These are phyloP conservation scores for Vitellaria paradoxa DNA, from an alignment of 179 eudicot genomes.

Conservation along the genomic window DNA sequence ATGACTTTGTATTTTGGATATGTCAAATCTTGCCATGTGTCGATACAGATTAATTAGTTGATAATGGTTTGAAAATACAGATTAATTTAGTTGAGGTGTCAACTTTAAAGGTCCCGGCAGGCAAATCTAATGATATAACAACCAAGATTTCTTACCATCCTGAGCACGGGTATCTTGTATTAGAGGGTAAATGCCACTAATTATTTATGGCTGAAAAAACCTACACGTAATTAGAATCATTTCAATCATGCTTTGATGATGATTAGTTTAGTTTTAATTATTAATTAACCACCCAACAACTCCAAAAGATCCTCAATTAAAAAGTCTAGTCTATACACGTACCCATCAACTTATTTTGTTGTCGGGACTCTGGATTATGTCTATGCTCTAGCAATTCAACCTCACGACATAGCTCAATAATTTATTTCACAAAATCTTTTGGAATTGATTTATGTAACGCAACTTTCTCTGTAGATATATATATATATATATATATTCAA, in stretches of 20 bases:
- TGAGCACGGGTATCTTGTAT: background rate
- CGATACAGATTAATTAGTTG: no score
- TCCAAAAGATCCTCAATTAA: background rate
- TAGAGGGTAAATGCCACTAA: background rate
- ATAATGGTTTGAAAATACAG: background rate
- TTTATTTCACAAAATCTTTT: background rate
- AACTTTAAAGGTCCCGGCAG: background rate
- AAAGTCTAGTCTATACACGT: background rate
- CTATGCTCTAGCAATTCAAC: no score
- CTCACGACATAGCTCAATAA: background rate
- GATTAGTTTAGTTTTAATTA: background rate
- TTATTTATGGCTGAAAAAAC: background rate
- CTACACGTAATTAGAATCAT: background rate
- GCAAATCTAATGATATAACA: slow-evolving; percentile 11
- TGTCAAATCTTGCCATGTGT: no score
- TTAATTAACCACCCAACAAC: background rate
- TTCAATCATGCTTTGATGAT: background rate
- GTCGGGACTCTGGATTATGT: background rate
- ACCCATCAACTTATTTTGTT: background rate
- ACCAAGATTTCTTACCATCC: slow-evolving; percentile 3
- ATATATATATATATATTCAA: no score
- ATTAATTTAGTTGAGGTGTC: background rate
- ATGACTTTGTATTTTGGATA: no score
- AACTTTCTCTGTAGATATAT: background rate
- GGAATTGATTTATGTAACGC: background rate